These are phyloP conservation scores for Arthrobotrys sinensis DNA, from an alignment of 2,329 filamentous ascomycete species.

Conservation along the genomic window DNA sequence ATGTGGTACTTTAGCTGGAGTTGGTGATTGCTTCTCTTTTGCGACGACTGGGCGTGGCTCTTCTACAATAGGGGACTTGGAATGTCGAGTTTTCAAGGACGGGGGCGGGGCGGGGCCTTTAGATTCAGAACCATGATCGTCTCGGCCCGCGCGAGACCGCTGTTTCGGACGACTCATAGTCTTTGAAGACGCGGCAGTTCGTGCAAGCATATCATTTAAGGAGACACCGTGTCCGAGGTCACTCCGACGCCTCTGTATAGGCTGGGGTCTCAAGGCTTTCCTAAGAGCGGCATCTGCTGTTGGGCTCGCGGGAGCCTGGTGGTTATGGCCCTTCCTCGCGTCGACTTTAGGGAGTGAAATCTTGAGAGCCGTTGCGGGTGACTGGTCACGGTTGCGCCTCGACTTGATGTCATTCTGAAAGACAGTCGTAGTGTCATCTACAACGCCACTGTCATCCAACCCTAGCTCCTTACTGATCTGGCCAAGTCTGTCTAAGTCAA, in stretches of 20 bases:
- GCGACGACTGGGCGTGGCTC: neutral
- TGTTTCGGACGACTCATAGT: neutral
- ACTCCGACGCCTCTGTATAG: conserved; percentile 13
- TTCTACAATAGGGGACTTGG: neutral
- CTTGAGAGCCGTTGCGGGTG: conserved; percentile 56
- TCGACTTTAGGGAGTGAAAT: conserved; percentile 46
- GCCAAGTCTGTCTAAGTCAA: conserved; percentile 37
- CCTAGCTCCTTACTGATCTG: conserved; percentile 31
- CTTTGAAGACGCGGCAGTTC: conserved; percentile 17
- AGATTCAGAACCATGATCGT: neutral
- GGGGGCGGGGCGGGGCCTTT: neutral
- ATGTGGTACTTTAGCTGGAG: neutral
- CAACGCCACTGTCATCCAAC: neutral
- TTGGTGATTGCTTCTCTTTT: neutral
- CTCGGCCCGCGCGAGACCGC: neutral
- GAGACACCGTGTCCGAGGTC: conserved; percentile 38
- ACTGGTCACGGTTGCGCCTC: conserved; percentile 12
- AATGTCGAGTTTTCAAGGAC: neutral
- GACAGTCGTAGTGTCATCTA: conserved; percentile 36
- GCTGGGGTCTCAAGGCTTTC: conserved; percentile 33
- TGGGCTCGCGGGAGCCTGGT: conserved; percentile 36
- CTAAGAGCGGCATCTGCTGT: conserved; percentile 47
- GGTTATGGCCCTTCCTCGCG: neutral
- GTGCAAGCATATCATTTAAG: conserved; percentile 50
- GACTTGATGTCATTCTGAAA: conserved; percentile 28